Base-by-base conservation (phyloP, 1,284 basidiomycete species). In the Athelia sp. region DNA sequence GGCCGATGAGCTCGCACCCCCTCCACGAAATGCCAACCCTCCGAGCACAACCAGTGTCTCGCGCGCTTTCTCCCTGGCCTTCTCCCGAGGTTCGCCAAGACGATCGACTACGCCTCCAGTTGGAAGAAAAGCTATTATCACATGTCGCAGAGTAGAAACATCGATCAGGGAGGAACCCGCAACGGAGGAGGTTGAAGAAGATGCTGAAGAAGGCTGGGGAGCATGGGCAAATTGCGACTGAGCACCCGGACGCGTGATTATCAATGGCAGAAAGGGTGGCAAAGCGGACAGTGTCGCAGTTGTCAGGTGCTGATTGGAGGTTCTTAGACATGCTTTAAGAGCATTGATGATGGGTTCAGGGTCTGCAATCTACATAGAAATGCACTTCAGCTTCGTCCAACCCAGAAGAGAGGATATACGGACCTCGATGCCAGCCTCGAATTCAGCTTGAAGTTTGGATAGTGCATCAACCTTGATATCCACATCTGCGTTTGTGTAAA, bases 301-400 rank as follows among this genome's bases (percentile, higher is more conserved):
- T n/a, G 82, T 80, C 44, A 95, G 72, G 59, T 90, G 87, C 60
- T 90, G 83, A 66, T 95, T 92, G 43, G 88, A 77, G 46, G 83
- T 83, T 58, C 87, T 81, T 57, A 94, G 76, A 57, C 83, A 87
- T 46, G 81, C 61, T 67, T 90, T 92, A 61, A 95, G 75, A 35
- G 76, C 71, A 49, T 70, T 70, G 52, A 90, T 75, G 61, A 91
- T 71, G 34, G 72, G 69, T 56, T 92, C 90, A 18, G 81, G 62
- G 61, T 90, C 88, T 43, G 74, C 62, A 50, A 91, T 76, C 87
- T 90, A n/a, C n/a, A n/a, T n/a, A 24, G 45, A 49, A 26, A 52
- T 23, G 36, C 23, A 9, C 21, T 44, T 15, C 43, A 44, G 36
- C n/a, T 40, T 40, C 11, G 23, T 49, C 35, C 49, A 44, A 48